These are phyloP conservation scores for Thalassiosira livingstoniorum DNA, from an alignment of 352 stramenopile species.

Conservation along the genomic window DNA sequence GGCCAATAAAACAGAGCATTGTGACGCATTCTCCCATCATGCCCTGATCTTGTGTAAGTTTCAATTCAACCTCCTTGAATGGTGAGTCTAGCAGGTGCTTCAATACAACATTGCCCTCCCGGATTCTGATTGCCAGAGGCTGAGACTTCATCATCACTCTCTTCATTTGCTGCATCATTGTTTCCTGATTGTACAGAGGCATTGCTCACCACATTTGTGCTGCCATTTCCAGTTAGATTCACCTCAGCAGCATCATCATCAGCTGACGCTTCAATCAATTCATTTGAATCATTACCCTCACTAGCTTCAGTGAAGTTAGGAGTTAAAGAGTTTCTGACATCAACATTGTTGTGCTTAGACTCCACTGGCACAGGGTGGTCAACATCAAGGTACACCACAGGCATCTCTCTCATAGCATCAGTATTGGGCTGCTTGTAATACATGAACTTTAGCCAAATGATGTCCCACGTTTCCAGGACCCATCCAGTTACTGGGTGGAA, in stretches of 20 bases:
- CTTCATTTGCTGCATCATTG: no score
- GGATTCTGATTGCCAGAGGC: no score
- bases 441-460: not conserved
- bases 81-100: not conserved
- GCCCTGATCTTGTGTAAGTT: not conserved
- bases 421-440: not conserved
- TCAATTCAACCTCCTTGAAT: not conserved
- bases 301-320: not conserved
- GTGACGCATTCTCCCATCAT: not conserved
- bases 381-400: not conserved
- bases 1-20: not conserved
- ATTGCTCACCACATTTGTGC: no score
- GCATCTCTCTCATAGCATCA: not conserved
- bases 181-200: no score
- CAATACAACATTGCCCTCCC: not conserved
- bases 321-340: not conserved
- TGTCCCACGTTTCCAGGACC: not conserved
- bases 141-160: no score
- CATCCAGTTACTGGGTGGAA: not conserved
- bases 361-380: not conserved
- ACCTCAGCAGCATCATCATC: not conserved
- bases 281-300: not conserved
- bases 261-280: not conserved
- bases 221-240: not conserved
- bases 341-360: not conserved